Percentiles rank a stretch among this genome's conserved stretches.
phyloP scores from a whole-genome alignment of 2,329 filamentous ascomycete species.

The Trichoderma citrinoviride region DNA sequence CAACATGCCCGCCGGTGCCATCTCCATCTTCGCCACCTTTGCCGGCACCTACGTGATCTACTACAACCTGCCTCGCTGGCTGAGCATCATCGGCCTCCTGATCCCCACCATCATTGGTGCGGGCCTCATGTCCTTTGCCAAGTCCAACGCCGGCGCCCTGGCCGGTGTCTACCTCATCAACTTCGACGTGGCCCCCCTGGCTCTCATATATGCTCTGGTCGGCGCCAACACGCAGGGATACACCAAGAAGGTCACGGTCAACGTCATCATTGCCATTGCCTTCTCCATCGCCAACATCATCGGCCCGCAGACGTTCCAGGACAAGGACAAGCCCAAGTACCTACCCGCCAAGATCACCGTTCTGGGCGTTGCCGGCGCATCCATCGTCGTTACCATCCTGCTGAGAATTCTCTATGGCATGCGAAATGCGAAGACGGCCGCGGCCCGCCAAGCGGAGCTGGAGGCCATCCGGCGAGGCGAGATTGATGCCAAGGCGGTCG shows the following conservation, averaged over 20 bases:
- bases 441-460: slow-evolving; percentile 31
- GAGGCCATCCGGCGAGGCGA: slow-evolving; percentile 36
- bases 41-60: slow-evolving; percentile 28
- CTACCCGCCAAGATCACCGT: slow-evolving; percentile 51
- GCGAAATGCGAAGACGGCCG: slow-evolving; percentile 38
- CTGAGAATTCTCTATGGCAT: slow-evolving; percentile 36
- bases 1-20: slow-evolving; percentile 37
- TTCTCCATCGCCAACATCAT: slow-evolving; percentile 47
- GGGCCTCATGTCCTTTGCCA: slow-evolving; percentile 31
- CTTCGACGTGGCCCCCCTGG: slow-evolving; percentile 51
- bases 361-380: slow-evolving; percentile 43
- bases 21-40: slow-evolving; percentile 31
- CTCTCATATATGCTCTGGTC: slow-evolving; percentile 51
- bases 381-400: slow-evolving; percentile 32
- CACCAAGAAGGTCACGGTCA: slow-evolving; percentile 45
- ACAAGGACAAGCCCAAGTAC: slow-evolving; percentile 49
- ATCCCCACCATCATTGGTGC: slow-evolving; percentile 29
- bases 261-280: slow-evolving; percentile 44
- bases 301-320: slow-evolving; percentile 27
- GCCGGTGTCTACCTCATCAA: slow-evolving; percentile 35
- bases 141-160: slow-evolving; percentile 33
- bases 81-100: slow-evolving; percentile 29
- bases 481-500: slow-evolving; percentile 25
- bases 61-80: slow-evolving; percentile 31
- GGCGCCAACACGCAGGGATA: slow-evolving; percentile 48